A percentile compares a stretch with the other conserved stretches of the same genome.
phyloP scores from a whole-genome alignment of 2,329 filamentous ascomycete genomes.

The Aschersonia sp. region DNA sequence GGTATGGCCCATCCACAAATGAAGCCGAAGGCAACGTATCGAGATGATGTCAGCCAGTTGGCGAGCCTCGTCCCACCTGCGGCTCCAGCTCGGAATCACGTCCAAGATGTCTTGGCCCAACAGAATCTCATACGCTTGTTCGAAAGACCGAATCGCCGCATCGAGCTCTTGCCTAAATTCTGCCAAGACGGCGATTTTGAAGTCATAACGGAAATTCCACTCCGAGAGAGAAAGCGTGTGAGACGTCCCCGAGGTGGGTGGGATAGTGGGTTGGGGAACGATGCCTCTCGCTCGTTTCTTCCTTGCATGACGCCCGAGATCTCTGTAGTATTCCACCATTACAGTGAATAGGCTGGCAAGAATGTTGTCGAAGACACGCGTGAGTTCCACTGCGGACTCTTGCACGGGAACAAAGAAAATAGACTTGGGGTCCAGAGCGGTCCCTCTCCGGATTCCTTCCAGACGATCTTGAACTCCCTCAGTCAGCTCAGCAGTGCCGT shows the following conservation, averaged over 20 bases:
- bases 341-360: constrained; percentile 58
- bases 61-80: constrained; percentile 87
- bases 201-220: constrained; percentile 91
- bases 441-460: constrained; percentile 62
- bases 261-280: constrained; percentile 66
- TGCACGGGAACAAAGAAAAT: constrained; percentile 74
- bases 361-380: constrained; percentile 58
- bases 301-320: constrained; percentile 80
- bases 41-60: constrained; percentile 69
- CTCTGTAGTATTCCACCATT: constrained; percentile 81
- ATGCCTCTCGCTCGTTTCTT: constrained; percentile 73
- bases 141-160: constrained; percentile 69
- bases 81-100: constrained; percentile 76
- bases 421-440: constrained; percentile 67
- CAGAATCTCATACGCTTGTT: constrained; percentile 72
- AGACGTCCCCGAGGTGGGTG: constrained; percentile 71
- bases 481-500: constrained; percentile 29
- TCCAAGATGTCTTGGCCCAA: constrained; percentile 76
- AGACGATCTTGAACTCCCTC: constrained; percentile 58
- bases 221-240: constrained; percentile 72
- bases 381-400: constrained; percentile 55
- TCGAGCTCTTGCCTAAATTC: constrained; percentile 93
- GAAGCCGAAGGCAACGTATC: constrained; percentile 66
- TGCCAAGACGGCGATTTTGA: constrained; percentile 80
- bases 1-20: constrained; percentile 68